Conservation (phyloP, 208 protist species). For the Acanthamoeba culbertsoni region DNA sequence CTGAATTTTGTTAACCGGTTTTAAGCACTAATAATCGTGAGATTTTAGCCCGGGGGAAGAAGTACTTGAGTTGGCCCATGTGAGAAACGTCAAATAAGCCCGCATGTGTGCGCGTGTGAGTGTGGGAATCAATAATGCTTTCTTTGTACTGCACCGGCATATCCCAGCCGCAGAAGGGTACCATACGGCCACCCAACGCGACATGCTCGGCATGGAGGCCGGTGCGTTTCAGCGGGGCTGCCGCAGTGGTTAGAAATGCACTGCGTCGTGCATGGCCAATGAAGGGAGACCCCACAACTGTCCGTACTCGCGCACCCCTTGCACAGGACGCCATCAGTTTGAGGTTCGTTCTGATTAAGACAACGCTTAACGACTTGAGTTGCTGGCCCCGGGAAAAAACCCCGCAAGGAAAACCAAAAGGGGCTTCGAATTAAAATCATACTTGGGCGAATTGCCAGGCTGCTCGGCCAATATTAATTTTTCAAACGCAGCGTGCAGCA, state of each 20-base stretch:
- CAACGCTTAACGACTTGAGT: no score
- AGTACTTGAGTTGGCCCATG: slow-evolving; percentile 90
- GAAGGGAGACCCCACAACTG: no score
- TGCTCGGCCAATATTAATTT: no score
- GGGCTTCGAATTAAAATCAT: no score
- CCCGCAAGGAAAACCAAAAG: no score
- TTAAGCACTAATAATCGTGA: background rate
- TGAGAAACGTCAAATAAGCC: slow-evolving; percentile 97
- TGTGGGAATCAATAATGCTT: slow-evolving; percentile 88
- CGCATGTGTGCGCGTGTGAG: slow-evolving; percentile 87
- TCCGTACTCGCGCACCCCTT: no score
- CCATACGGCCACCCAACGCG: slow-evolving; percentile 92
- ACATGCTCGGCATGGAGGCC: slow-evolving; percentile 69
- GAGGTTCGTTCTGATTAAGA: no score
- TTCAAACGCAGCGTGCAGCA: no score
- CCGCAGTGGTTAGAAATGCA: background rate
- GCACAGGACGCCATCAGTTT: no score
- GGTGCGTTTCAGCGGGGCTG: slow-evolving; percentile 59
- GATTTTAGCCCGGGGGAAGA: background rate
- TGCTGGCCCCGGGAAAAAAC: no score
- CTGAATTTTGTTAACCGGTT: background rate
- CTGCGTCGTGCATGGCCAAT: no score
- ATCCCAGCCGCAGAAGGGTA: slow-evolving; percentile 92
- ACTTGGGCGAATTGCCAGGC: no score
- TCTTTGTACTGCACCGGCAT: slow-evolving; percentile 95